Base-by-base conservation (phyloP, 139 green algal species). In the Axilococcus clingmanii region DNA sequence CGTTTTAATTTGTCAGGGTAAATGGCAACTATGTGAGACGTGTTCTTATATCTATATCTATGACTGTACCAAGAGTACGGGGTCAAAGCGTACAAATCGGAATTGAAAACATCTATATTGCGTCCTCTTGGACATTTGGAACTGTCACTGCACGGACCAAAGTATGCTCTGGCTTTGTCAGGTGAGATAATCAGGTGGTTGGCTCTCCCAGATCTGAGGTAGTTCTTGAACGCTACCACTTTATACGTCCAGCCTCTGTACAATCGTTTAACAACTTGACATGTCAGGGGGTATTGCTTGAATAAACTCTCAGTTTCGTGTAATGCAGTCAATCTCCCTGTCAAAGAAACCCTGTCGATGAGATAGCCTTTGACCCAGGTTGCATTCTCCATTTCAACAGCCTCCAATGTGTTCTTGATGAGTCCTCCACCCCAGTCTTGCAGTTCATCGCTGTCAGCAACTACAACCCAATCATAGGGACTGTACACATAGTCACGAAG, bases 401-500 rank as follows among this genome's bases (percentile, higher is more conserved):
- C 27, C 17, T 16, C 28, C 41, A 68, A 40, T 22, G 37, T 59
- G 11, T 68, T 22, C 22, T 27, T 61, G 29, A 74, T 25, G 44
- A 41, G 57, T 7, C 45, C 15, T 38, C 43, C 57, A 4, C 45
- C 42, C 42, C 44, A 77, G 25, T 69, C 48, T 20, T 77, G 68
- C 8, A 77, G 46, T 48, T 77, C 68, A 33, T 77, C 68, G 30
- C 55, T 58, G 19, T 77, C 68, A 4, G 67, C 67, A 4, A 40
- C 47, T 42, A 77, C 56, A 14, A 77, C 52, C 68, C 68, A 77
- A 53, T 77, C 60, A 6, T 53, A 53, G 4, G 57, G 63, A 31
- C 71, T 46, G 4, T 35, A 33, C 7, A 78, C 55, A 34, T 55
- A 61, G 25, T 77, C 66, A 12, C 47, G 35, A 29, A 77, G 41